Conservation (phyloP, 108 stramenopile species). For the Conticribra guillardii region DNA sequence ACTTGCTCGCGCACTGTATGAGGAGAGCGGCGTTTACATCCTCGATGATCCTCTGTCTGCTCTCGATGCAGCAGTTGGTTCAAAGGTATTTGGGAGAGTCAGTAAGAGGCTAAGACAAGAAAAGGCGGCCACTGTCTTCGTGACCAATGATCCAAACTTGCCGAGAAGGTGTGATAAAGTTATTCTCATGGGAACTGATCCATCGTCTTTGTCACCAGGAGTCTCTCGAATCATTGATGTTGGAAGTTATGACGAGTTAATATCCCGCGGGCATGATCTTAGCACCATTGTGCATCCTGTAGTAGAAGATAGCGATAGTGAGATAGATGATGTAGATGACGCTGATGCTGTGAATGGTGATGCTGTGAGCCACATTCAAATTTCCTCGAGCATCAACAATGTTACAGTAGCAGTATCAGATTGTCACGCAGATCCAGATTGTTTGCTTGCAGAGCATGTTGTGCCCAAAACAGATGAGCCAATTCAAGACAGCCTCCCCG, state of each 20-base stretch:
- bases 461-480: too few species aligned
- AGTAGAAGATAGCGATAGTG: too few species aligned
- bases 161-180: conserved; percentile 81
- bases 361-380: conserved; percentile 23
- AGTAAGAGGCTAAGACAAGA: conserved; percentile 49
- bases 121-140: conserved; percentile 70
- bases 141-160: conserved; percentile 82
- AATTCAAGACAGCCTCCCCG: conserved; percentile 1
- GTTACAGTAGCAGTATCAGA: conserved; percentile 17
- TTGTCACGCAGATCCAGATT: conserved; percentile 77
- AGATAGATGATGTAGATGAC: too few species aligned
- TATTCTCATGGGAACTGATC: conserved; percentile 66
- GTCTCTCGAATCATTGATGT: conserved; percentile 71
- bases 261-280: conserved; percentile 70
- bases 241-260: conserved; percentile 77
- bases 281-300: conserved; percentile 21
- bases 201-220: conserved; percentile 24
- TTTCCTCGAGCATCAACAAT: conserved; percentile 22
- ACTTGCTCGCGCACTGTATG: conserved; percentile 94
- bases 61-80: conserved; percentile 75
- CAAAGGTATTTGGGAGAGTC: conserved; percentile 72
- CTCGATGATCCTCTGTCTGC: conserved; percentile 94
- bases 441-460: conserved; percentile 46
- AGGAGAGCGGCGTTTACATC: conserved; percentile 84
- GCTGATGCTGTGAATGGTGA: conserved; percentile 29